Percentiles rank a stretch among this genome's conserved stretches.
These are phyloP conservation scores for Ophiostoma sp. DNA, from an alignment of 2,329 filamentous ascomycete species.

Conservation along the genomic window DNA sequence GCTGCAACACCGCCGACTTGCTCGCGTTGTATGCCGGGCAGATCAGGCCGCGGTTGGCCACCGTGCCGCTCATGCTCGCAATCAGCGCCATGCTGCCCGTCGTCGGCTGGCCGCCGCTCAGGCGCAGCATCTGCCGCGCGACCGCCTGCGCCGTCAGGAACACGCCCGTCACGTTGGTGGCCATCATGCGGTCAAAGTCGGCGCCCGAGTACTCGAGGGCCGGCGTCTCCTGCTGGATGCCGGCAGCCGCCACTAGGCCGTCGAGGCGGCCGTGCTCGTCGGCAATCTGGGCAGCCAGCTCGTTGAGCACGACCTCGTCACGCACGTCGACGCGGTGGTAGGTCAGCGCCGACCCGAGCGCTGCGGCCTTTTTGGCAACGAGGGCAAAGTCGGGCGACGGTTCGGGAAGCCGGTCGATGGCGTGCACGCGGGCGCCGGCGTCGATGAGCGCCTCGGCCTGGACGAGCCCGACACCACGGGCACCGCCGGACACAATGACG, in stretches of 20 bases:
- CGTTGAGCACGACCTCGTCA: slow-evolving; percentile 62
- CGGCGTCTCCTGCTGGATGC: slow-evolving; percentile 75
- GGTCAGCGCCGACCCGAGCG: slow-evolving; percentile 61
- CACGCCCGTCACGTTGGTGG: slow-evolving; percentile 79
- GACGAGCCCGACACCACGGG: slow-evolving; percentile 69
- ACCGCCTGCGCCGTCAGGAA: slow-evolving; percentile 85
- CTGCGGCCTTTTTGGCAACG: slow-evolving; percentile 58
- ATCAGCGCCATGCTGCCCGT: slow-evolving; percentile 58
- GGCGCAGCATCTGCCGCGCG: slow-evolving; percentile 66
- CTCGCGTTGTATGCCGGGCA: slow-evolving; percentile 70
- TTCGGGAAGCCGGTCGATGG: slow-evolving; percentile 56
- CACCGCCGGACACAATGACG: slow-evolving; percentile 70
- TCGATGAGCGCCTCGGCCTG: slow-evolving; percentile 75
- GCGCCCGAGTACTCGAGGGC: slow-evolving; percentile 75
- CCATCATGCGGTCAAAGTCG: slow-evolving; percentile 72
- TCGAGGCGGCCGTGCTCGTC: slow-evolving; percentile 67
- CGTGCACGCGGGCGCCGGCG: slow-evolving; percentile 66
- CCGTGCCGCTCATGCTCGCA: slow-evolving; percentile 63
- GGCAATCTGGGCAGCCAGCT: slow-evolving; percentile 63
- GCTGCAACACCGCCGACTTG: slow-evolving; percentile 68
- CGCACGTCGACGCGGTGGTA: slow-evolving; percentile 80
- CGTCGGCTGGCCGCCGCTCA: slow-evolving; percentile 43
- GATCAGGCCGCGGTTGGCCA: slow-evolving; percentile 58
- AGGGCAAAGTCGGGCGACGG: slow-evolving; percentile 56
- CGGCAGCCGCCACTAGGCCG: slow-evolving; percentile 65